A percentile compares a stretch with the other conserved stretches of the same genome.
These are phyloP conservation scores for Quercus gilva DNA, from an alignment of 306 rosid genomes.

Conservation along the genomic window DNA sequence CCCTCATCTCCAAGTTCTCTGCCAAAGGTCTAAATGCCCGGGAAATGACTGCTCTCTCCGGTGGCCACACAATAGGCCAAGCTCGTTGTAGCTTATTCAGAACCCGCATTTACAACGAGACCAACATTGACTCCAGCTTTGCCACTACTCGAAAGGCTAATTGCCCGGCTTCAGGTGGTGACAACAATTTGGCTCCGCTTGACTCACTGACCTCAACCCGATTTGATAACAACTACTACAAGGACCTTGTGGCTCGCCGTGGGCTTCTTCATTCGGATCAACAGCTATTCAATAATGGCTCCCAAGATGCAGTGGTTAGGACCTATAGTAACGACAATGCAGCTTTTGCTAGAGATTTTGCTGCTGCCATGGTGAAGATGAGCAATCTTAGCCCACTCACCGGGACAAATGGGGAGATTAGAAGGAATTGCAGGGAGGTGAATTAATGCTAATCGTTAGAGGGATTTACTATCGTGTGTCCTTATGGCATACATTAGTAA, in stretches of 20 bases:
- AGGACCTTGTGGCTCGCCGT: conserved; percentile 38
- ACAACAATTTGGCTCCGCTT: conserved; percentile 57
- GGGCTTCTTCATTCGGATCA: conserved; percentile 83
- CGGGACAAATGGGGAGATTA: conserved; percentile 59
- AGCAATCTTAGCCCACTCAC: conserved; percentile 56
- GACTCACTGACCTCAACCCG: conserved; percentile 26
- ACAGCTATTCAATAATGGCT: conserved; percentile 53
- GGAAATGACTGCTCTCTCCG: conserved; percentile 71
- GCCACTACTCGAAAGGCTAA: conserved; percentile 36
- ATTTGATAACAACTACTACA: conserved; percentile 65
- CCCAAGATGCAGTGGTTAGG: conserved; percentile 61
- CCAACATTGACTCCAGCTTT: conserved; percentile 53
- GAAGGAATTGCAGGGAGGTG: conserved; percentile 60
- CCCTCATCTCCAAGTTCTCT: conserved; percentile 41
- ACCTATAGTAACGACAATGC: conserved; percentile 30
- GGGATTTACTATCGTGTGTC: too few species aligned
- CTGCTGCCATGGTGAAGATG: conserved; percentile 72
- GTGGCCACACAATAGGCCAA: conserved; percentile 66
- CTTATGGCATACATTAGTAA: too few species aligned
- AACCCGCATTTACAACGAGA: conserved; percentile 58
- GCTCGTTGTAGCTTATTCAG: conserved; percentile 52
- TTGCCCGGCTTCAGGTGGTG: conserved; percentile 58
- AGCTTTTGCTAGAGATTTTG: conserved; percentile 53
- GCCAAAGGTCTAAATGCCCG: conserved; percentile 40
- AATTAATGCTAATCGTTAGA: conserved; percentile 26